Evolutionary conservation across 108 stramenopile species (phyloP).

Genomic region (Pseudonitzschia multistriata): DNA sequence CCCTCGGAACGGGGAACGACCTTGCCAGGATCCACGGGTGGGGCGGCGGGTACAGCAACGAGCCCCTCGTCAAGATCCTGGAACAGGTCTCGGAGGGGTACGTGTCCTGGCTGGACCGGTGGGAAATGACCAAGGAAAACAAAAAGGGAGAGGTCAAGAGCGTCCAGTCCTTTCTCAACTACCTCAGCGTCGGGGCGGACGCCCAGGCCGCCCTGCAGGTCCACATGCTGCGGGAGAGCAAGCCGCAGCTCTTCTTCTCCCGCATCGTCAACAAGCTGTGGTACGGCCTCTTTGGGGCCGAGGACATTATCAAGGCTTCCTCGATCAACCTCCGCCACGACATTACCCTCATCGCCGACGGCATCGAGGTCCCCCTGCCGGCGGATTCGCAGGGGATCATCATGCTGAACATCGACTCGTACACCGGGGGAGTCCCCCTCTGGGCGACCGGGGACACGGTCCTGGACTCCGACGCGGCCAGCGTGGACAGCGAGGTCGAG

Average conservation of each 20-base stretch:
- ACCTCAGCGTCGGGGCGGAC: conserved; percentile 89
- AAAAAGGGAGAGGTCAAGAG: conserved; percentile 45
- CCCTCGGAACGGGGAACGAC: conserved; percentile 91
- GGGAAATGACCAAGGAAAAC: conserved; percentile 68
- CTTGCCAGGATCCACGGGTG: conserved; percentile 79
- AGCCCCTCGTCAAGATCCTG: conserved; percentile 68
- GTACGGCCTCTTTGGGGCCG: conserved; percentile 87
- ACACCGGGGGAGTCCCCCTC: conserved; percentile 82
- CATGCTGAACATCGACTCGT: conserved; percentile 88
- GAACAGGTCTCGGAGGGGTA: conserved; percentile 77
- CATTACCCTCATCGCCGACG: conserved; percentile 81
- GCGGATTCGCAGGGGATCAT: conserved; percentile 87
- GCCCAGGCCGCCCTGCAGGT: conserved; percentile 87
- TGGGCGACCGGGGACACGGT: conserved; percentile 63
- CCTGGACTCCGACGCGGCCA: neutral
- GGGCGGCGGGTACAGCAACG: conserved; percentile 88
- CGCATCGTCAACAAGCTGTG: conserved; percentile 86
- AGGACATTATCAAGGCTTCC: conserved; percentile 79
- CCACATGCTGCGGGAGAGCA: conserved; percentile 72
- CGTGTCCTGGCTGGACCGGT: conserved; percentile 76
- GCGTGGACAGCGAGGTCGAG: neutral
- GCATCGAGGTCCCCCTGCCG: conserved; percentile 81
- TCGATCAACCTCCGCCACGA: conserved; percentile 65
- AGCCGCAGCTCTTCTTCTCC: conserved; percentile 83
- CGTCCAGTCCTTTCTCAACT: conserved; percentile 79